phyloP scores from a whole-genome alignment of 176 grass and related monocot genomes.

The Musa troglodytarum region DNA sequence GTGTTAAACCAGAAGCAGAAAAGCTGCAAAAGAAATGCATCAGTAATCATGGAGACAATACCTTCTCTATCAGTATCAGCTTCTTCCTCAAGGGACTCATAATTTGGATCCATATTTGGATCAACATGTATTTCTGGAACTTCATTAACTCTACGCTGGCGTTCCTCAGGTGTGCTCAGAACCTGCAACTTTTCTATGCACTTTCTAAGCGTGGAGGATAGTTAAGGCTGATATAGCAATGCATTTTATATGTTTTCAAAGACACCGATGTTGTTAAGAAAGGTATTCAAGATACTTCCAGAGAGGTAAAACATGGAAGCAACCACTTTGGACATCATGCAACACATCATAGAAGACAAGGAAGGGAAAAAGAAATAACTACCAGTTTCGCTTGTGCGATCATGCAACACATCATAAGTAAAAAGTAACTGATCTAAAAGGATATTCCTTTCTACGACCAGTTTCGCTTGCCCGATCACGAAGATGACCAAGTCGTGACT shows the following conservation, averaged over 20 bases:
- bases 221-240: slow-evolving; percentile 49
- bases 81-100: slow-evolving; percentile 63
- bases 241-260: too few relatives aligned
- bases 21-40: slow-evolving; percentile 11
- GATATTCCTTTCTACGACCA: slow-evolving; percentile 97
- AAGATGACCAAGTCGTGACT: slow-evolving; percentile 69
- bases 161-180: slow-evolving; percentile 76
- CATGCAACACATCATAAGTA: too few relatives aligned
- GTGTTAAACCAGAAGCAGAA: slow-evolving; percentile 5
- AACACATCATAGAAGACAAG: too few relatives aligned
- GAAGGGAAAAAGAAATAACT: too few relatives aligned
- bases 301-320: too few relatives aligned
- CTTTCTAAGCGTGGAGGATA: slow-evolving; percentile 65
- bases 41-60: slow-evolving; percentile 11
- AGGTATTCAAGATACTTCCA: too few relatives aligned
- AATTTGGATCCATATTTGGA: slow-evolving; percentile 69
- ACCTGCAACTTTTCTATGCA: slow-evolving; percentile 83
- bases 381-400: too few relatives aligned
- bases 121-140: slow-evolving; percentile 70
- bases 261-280: too few relatives aligned
- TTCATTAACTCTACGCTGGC: slow-evolving; percentile 61
- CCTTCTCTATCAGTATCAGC: slow-evolving; percentile 39
- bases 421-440: slow-evolving; percentile 40
- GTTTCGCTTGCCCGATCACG: slow-evolving; percentile 99
- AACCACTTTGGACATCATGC: too few relatives aligned